A percentile compares a stretch with the other conserved stretches of the same genome.
phyloP scores from a whole-genome alignment of 352 stramenopile genomes.

The Globisporangium uncinulatum region DNA sequence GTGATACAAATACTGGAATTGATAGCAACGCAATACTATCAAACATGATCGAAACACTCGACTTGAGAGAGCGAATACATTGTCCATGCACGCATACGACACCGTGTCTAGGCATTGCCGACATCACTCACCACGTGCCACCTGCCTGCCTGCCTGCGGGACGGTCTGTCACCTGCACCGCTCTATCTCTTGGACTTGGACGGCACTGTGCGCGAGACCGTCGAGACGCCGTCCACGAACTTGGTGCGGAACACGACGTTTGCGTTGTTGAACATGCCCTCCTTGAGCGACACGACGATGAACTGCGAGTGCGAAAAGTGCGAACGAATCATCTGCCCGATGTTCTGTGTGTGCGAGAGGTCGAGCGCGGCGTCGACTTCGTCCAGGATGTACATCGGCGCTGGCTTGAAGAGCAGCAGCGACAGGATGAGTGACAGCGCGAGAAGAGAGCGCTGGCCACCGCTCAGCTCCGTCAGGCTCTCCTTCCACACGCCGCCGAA shows the following conservation, averaged over 20 bases:
- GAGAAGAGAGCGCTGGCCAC: conserved; percentile 98
- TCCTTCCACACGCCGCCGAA: conserved; percentile 99
- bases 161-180: too few species aligned
- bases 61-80: conserved; percentile 3
- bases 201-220: conserved; percentile 93
- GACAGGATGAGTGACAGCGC: conserved; percentile 98
- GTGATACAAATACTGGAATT: too few species aligned
- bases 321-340: conserved; percentile 99
- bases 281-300: conserved; percentile 99
- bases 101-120: not conserved
- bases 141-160: not conserved
- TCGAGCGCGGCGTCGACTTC: conserved; percentile 99
- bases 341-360: conserved; percentile 99
- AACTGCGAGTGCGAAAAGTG: conserved; percentile 99
- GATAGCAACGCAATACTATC: too few species aligned
- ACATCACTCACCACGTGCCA: not conserved
- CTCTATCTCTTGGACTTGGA: conserved; percentile 47
- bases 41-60: too few species aligned
- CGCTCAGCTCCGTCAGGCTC: conserved; percentile 97
- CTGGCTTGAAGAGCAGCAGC: conserved; percentile 98
- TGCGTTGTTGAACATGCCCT: conserved; percentile 99
- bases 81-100: conserved; percentile 1
- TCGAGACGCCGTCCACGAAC: conserved; percentile 99
- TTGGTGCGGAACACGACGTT: conserved; percentile 99
- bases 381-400: conserved; percentile 99